Evolutionary conservation across 2,329 filamentous ascomycete species (phyloP).

Genomic region (Ophiostoma pallidulum): DNA sequence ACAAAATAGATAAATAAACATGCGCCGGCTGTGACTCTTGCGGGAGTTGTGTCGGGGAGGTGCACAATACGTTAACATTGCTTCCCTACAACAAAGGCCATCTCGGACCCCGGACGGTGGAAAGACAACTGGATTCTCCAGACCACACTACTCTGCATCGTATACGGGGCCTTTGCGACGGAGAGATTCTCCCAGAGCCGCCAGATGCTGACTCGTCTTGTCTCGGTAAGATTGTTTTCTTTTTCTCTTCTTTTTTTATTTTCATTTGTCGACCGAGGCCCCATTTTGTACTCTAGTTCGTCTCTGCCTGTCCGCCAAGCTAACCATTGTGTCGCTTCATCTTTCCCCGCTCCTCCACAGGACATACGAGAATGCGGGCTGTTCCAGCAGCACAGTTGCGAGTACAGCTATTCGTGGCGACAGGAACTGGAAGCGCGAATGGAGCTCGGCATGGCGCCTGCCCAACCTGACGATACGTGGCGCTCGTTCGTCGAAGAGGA

Average conservation of each 20-base stretch:
- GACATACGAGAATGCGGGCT: slow-evolving; percentile 5
- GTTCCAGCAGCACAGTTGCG: slow-evolving; percentile 6
- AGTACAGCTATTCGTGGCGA: slow-evolving; percentile 3
- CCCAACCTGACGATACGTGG: slow-evolving; percentile 1
- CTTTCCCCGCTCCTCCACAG: no score
- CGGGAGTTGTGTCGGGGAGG: no score
- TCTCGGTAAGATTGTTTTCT: no score
- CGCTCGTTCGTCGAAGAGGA: slow-evolving; percentile 9
- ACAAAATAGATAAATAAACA: no score
- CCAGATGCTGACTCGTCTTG: slow-evolving; percentile 5
- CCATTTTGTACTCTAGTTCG: no score
- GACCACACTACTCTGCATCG: slow-evolving; percentile 6
- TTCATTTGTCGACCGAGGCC: no score
- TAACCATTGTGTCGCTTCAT: no score
- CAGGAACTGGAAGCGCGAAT: slow-evolving; percentile 4
- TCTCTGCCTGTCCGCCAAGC: no score
- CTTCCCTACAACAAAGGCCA: no score
- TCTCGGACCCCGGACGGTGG: slow-evolving; percentile 6
- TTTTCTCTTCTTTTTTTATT: no score
- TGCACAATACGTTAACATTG: no score
- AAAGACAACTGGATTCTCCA: slow-evolving; percentile 9
- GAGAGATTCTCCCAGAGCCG: slow-evolving; percentile 4
- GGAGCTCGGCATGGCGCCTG: background rate
- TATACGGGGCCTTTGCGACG: slow-evolving; percentile 5
- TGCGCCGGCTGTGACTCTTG: no score